These are phyloP conservation scores for Blastobotrys aristatus DNA, from an alignment of 1,139 yeast species.

Conservation along the genomic window DNA sequence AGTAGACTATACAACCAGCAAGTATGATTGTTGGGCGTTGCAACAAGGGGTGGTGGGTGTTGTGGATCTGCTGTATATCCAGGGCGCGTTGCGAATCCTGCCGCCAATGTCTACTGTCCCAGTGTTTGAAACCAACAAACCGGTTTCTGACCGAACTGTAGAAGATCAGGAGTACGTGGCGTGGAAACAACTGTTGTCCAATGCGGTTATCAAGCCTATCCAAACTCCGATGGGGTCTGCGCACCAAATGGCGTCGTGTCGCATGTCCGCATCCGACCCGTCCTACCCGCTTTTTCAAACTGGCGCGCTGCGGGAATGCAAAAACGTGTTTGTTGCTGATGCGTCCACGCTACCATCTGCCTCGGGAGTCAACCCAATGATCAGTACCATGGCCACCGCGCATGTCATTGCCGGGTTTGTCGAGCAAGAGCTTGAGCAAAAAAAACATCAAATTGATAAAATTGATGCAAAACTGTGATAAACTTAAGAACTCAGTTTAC, in stretches of 20 bases:
- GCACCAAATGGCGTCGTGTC: conserved; percentile 57
- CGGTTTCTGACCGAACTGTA: conserved; percentile 41
- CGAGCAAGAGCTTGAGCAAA: conserved; percentile 25
- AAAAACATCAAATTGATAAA: too few relatives aligned
- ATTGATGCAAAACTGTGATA: too few relatives aligned
- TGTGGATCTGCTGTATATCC: conserved; percentile 47
- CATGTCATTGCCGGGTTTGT: conserved; percentile 27
- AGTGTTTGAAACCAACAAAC: conserved; percentile 40
- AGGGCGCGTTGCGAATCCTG: conserved; percentile 47
- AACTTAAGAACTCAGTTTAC: too few relatives aligned
- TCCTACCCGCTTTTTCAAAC: conserved; percentile 47
- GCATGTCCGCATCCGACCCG: conserved; percentile 46
- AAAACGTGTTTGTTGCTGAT: conserved; percentile 52
- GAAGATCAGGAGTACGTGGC: conserved; percentile 44
- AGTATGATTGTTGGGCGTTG: conserved; percentile 44
- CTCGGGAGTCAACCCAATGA: conserved; percentile 52
- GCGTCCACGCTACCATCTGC: conserved; percentile 56
- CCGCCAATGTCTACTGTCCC: conserved; percentile 41
- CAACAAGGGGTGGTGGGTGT: conserved; percentile 40
- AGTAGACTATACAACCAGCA: conserved; percentile 42
- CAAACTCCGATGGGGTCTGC: conserved; percentile 47
- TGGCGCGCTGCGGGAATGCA: conserved; percentile 51
- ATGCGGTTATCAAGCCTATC: conserved; percentile 33
- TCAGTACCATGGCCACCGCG: conserved; percentile 30
- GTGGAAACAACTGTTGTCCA: conserved; percentile 41